Evolutionary conservation across 208 protist genomes (phyloP), one percentile per base, ranked within the genome.

Genomic region (Crithidia sp.): DNA sequence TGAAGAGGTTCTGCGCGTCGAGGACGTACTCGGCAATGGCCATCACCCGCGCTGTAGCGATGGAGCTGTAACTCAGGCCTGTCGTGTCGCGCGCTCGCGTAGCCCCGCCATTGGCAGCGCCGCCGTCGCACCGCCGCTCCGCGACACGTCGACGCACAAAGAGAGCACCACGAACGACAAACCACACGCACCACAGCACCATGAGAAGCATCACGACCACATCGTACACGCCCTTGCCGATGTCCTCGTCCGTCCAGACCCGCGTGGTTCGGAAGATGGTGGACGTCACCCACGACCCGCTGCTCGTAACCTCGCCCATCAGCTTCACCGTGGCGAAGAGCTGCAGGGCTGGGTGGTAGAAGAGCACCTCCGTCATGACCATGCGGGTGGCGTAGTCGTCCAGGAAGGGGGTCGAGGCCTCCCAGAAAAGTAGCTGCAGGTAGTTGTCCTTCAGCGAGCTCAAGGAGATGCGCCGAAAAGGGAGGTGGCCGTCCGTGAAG

Each of bases 331-430:
- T 56, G 4, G 67, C 50, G 36, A 88, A 84, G 16, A 67, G 65
- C 49, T 86, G 72, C 58, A 84, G 59, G 2, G 72, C 49, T 0
- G 86, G 80, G 68, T 74, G 78, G 77, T 91, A 91, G 44, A 85
- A 60, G 43, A 78, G 72, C 39, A 85, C 68, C 77, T 91, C 86
- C n/a, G 78, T 76, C 58, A 74, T 66, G 2, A 78, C 81, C 39
- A 91, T 67, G 7, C 83, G 82, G 3, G 82, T 87, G 16, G 77
- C 80, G 14, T 79, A 50, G 55, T 88, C 69, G 66, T 88, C 86
- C 7, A 91, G 40, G 53, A 90, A 87, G 0, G 77, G 71, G 2
- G 49, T 58, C 16, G 70, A 73, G 16, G 50, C 45, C 40, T 77
- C 62, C 66, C 64, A 64, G 44, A 82, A 63, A 13, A 69, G 66